These are phyloP conservation scores for Suillus variegatus DNA, from an alignment of 768 basidiomycete species.

Conservation along the genomic window DNA sequence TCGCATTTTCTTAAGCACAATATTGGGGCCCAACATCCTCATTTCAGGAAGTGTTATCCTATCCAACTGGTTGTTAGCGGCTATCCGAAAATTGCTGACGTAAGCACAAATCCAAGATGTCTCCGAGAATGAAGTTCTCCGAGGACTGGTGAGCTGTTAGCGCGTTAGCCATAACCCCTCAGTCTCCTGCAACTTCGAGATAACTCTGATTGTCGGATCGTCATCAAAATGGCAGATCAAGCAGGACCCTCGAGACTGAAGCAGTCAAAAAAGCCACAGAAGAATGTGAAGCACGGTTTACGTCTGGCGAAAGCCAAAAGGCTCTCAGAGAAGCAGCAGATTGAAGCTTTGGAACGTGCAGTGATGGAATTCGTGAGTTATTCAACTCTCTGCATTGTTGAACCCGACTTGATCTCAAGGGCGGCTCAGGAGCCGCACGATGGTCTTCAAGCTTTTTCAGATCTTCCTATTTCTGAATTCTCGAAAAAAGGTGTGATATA, in stretches of 20 bases:
- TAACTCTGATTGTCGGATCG: neutral
- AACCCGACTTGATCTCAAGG: conserved; percentile 11
- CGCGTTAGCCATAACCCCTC: neutral
- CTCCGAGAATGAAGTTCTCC: neutral
- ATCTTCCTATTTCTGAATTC: conserved; percentile 74
- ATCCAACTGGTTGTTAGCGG: neutral
- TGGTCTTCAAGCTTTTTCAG: conserved; percentile 56
- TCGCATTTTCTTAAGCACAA: neutral
- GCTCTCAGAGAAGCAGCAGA: conserved; percentile 47
- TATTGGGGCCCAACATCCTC: neutral
- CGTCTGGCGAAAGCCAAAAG: conserved; percentile 41
- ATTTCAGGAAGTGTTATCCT: no score
- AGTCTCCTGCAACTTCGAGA: neutral
- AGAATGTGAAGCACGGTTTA: conserved; percentile 11
- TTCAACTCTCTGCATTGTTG: neutral
- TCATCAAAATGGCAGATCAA: conserved; percentile 18
- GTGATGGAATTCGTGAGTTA: conserved; percentile 52
- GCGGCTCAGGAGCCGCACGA: conserved; percentile 48
- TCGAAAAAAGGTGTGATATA: conserved; percentile 66
- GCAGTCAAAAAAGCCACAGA: conserved; percentile 13
- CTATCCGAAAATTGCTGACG: neutral
- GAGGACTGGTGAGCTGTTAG: neutral
- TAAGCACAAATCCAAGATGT: neutral
- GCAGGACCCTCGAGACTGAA: conserved; percentile 22
- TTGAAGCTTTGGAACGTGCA: conserved; percentile 50